phyloP scores from a whole-genome alignment of 164 flowering plant species.

The Protea cynaroides region DNA sequence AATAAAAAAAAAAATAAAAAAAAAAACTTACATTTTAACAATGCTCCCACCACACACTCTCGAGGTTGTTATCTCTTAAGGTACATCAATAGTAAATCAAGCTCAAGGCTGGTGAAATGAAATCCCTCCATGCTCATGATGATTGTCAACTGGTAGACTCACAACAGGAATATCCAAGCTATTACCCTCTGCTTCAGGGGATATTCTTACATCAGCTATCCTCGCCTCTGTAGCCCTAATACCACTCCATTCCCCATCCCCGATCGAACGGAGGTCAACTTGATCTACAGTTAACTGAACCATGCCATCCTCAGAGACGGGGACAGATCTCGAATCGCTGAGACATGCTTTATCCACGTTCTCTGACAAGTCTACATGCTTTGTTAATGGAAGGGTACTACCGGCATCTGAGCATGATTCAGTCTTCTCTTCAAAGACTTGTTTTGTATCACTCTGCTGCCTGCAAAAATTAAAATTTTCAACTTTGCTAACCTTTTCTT shows the following conservation, averaged over 20 bases:
- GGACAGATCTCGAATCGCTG: conserved; percentile 51
- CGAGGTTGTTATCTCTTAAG: neutral
- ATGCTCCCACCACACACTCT: neutral
- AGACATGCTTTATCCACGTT: conserved; percentile 93
- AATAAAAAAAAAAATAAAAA: too few relatives aligned
- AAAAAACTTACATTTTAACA: too few relatives aligned
- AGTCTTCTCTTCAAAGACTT: conserved; percentile 62
- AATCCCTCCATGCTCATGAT: conserved; percentile 33
- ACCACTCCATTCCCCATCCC: conserved; percentile 79
- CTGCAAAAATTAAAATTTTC: conserved; percentile 27
- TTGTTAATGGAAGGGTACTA: conserved; percentile 46
- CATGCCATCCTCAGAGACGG: conserved; percentile 37
- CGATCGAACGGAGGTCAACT: conserved; percentile 33
- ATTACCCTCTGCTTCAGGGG: conserved; percentile 52
- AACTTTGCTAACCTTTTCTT: neutral
- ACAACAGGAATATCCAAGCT: conserved; percentile 85
- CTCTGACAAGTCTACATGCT: conserved; percentile 71
- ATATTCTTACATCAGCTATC: conserved; percentile 68
- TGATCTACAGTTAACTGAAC: conserved; percentile 38
- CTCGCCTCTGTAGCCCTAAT: conserved; percentile 67
- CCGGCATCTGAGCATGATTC: conserved; percentile 47
- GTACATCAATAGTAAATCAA: neutral
- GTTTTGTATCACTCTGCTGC: conserved; percentile 55
- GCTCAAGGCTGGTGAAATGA: conserved; percentile 44
- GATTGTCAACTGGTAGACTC: conserved; percentile 24